Evolutionary conservation across 352 stramenopile genomes (phyloP).

Genomic region (Discostella stelligera): DNA sequence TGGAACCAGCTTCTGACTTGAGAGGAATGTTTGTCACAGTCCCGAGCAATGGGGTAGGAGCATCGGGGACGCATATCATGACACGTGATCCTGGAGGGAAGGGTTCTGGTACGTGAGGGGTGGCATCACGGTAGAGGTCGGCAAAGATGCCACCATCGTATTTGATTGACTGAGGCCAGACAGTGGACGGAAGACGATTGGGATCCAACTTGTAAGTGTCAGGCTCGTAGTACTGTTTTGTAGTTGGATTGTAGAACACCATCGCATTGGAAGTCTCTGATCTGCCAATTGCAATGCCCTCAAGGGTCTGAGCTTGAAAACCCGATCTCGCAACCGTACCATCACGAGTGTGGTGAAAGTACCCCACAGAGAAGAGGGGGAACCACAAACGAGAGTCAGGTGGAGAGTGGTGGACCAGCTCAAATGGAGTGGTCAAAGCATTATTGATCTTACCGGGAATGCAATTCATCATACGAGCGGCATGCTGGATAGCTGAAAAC

Average conservation of each 20-base stretch:
- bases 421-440: constrained; percentile 12
- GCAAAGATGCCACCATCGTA: constrained; percentile 34
- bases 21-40: constrained; percentile 22
- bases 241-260: too few relatives aligned
- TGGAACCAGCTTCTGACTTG: neutral
- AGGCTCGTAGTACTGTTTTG: constrained; percentile 28
- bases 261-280: too few relatives aligned
- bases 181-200: neutral
- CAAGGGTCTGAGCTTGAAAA: constrained; percentile 23
- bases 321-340: neutral
- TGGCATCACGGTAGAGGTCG: constrained; percentile 1
- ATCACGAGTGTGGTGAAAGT: neutral
- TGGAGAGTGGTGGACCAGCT: neutral
- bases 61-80: neutral
- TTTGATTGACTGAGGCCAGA: neutral
- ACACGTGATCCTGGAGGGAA: constrained; percentile 33
- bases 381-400: too few relatives aligned
- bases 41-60: neutral
- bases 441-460: constrained; percentile 9
- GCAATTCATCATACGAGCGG: constrained; percentile 18
- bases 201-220: constrained; percentile 21
- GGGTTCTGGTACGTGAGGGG: neutral
- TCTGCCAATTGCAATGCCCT: constrained; percentile 19
- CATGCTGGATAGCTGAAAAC: constrained; percentile 24
- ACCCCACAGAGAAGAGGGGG: too few relatives aligned